Evolutionary conservation across 768 basidiomycete species (phyloP).

Genomic region (Rhizopogon vinicolor): DNA sequence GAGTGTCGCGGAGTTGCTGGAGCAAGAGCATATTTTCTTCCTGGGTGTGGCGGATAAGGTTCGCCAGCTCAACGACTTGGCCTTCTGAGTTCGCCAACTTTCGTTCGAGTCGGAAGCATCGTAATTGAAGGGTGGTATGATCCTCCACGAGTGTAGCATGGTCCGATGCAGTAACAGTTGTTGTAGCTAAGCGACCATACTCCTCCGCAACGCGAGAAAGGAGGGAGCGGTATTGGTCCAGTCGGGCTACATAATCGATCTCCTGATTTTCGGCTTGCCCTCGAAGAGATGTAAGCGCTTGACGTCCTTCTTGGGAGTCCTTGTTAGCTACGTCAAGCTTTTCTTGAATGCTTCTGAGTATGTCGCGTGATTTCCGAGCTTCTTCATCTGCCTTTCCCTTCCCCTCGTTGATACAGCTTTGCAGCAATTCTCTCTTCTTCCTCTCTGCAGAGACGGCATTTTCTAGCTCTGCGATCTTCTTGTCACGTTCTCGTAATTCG

Average conservation of each 20-base stretch:
- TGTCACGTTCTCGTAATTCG: conserved; percentile 52
- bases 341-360: conserved; percentile 30
- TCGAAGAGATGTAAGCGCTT: conserved; percentile 27
- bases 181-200: conserved; percentile 46
- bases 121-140: conserved; percentile 34
- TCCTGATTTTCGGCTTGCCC: conserved; percentile 34
- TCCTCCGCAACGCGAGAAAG: conserved; percentile 48
- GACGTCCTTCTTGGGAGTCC: conserved; percentile 31
- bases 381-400: conserved; percentile 40
- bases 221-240: conserved; percentile 45
- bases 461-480: conserved; percentile 51
- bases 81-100: conserved; percentile 65
- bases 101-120: conserved; percentile 53
- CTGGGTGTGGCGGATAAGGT: conserved; percentile 53
- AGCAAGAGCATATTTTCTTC: conserved; percentile 46
- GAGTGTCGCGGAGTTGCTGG: conserved; percentile 12
- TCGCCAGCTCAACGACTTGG: conserved; percentile 60
- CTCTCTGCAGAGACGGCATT: conserved; percentile 45
- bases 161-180: conserved; percentile 33
- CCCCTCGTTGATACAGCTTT: conserved; percentile 39
- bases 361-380: conserved; percentile 26
- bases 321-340: conserved; percentile 32
- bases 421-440: conserved; percentile 44
- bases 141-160: conserved; percentile 38
- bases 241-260: conserved; percentile 40